Percentiles rank a stretch among this genome's conserved stretches.
phyloP scores from a whole-genome alignment of 2,329 filamentous ascomycete species.

The Fusarium burgessii region DNA sequence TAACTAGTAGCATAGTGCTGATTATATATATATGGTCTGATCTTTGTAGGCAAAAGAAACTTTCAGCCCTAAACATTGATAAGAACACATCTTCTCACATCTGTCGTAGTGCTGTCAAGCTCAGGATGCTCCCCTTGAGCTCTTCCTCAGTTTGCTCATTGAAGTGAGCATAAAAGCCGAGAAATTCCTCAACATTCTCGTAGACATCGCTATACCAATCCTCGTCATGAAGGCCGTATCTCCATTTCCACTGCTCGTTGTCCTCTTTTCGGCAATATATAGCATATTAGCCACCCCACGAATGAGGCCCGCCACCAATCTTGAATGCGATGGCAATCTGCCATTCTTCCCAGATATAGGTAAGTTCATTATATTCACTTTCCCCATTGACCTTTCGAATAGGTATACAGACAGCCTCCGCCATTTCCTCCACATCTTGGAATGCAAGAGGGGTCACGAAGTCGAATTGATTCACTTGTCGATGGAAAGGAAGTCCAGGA shows the following conservation, averaged over 20 bases:
- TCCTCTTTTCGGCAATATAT: neutral
- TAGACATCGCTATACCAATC: neutral
- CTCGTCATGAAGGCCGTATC: neutral
- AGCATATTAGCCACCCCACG: neutral
- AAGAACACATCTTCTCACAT: too few relatives aligned
- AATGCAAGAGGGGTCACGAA: neutral
- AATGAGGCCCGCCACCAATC: neutral
- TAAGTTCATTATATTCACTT: neutral
- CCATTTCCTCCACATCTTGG: accelerated
- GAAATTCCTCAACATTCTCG: accelerated
- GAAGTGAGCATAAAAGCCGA: neutral
- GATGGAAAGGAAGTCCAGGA: neutral
- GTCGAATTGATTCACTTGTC: neutral
- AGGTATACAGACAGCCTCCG: neutral
- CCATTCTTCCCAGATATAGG: neutral
- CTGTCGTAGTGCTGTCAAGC: neutral
- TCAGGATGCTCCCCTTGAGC: neutral
- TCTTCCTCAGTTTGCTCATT: neutral
- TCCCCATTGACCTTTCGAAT: accelerated
- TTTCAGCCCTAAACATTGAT: too few relatives aligned
- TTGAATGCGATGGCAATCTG: neutral
- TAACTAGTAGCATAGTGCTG: too few relatives aligned
- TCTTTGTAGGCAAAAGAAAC: too few relatives aligned
- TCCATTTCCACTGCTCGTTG: neutral
- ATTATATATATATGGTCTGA: too few relatives aligned